Evolutionary conservation across 306 rosid genomes (phyloP), one percentile per base, ranked within the genome.

Genomic region (Trichosanthes truncata): DNA sequence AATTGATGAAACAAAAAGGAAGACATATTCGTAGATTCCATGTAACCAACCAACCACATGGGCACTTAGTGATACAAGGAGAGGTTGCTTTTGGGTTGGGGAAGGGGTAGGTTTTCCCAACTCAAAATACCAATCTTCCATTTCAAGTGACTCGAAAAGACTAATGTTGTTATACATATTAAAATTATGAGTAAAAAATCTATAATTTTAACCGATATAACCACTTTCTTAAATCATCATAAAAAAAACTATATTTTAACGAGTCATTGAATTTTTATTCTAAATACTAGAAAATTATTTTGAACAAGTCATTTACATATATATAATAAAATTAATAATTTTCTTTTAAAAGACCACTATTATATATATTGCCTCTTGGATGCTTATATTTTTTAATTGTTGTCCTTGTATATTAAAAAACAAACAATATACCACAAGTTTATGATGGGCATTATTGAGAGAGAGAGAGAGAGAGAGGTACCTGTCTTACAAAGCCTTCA

Each of bases 401-500:
- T 60, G 31, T 60, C 36, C 15, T 60, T 23, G 3, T 9, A 11
- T 60, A 20, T 6, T 23, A 60, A 60, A 60, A 12, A 60, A 53
- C 3, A 20, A 25, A 53, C 4, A 52, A 52, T 1, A 52, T 52
- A n/a, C 4, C 7, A 20, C 3, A 55, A 55, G 61, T 55, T 55
- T 60, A n/a, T n/a, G 40, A 61, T 3, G 8, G 38, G 68, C 15
- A 61, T 40, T 71, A 43, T 3, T 38, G 12, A 15, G n/a, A 79
- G 53, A 41, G n/a, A 31, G 9, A 35, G 3, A 36, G 5, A 62
- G 33, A 74, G 43, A 20, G 18, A 53, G 33, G 56, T 88, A 96
- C 99, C 99, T 96, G 98, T 90, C 94, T 85, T 7, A 93, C 92
- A 80, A 96, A 90, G 78, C 86, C 92, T 88, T 96, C 98, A 15